phyloP scores from a whole-genome alignment of 2,329 filamentous ascomycete species.

The Basipetospora chlamydospora region DNA sequence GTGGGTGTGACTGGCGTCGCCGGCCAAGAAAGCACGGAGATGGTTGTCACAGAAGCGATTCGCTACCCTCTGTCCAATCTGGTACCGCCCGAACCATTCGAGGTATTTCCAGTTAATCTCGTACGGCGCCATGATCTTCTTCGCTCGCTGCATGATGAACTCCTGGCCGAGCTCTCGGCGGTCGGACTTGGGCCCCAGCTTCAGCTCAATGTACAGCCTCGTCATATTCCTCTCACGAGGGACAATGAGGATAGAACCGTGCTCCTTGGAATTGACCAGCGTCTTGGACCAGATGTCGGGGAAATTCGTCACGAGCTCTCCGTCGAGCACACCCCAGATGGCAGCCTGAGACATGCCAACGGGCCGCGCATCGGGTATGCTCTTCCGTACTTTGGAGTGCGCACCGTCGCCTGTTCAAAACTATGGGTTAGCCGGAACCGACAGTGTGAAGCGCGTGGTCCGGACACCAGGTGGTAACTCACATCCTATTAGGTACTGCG shows the following conservation, averaged over 20 bases:
- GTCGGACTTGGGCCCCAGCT: slow-evolving; percentile 26
- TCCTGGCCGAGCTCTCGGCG: slow-evolving; percentile 36
- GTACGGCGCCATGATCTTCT: slow-evolving; percentile 45
- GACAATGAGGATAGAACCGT: slow-evolving; percentile 59
- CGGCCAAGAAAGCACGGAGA: slow-evolving; percentile 50
- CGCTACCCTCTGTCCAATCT: slow-evolving; percentile 57
- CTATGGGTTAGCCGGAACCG: not conserved
- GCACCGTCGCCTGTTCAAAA: slow-evolving; percentile 45
- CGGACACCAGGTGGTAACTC: slow-evolving; percentile 11
- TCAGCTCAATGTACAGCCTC: slow-evolving; percentile 43
- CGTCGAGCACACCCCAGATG: slow-evolving; percentile 59
- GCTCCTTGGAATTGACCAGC: slow-evolving; percentile 49
- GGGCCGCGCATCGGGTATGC: slow-evolving; percentile 42
- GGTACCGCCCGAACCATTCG: slow-evolving; percentile 60
- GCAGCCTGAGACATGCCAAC: slow-evolving; percentile 38
- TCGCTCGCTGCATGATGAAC: slow-evolving; percentile 55
- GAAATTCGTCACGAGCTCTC: slow-evolving; percentile 56
- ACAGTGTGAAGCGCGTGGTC: slow-evolving; percentile 1
- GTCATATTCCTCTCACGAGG: slow-evolving; percentile 62
- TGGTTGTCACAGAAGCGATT: slow-evolving; percentile 51
- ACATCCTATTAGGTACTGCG: slow-evolving; percentile 56
- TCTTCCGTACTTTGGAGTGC: slow-evolving; percentile 53
- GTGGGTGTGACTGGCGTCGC: slow-evolving; percentile 59
- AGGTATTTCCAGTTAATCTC: slow-evolving; percentile 42
- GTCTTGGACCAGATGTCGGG: slow-evolving; percentile 65